phyloP scores from a whole-genome alignment of 441 rosid species.

The Geranium incanum region DNA sequence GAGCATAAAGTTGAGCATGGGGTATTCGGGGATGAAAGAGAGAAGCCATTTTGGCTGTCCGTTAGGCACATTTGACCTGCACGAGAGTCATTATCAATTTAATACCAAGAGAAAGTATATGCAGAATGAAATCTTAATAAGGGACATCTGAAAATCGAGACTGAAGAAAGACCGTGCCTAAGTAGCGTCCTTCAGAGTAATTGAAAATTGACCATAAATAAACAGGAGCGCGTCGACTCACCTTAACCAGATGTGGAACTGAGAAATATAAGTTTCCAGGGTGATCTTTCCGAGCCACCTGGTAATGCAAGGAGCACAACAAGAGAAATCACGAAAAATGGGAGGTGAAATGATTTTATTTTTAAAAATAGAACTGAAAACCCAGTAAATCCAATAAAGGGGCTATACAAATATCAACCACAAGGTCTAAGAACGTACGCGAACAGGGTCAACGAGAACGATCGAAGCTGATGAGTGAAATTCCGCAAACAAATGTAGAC shows the following conservation, averaged over 20 bases:
- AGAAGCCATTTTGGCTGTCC: constrained; percentile 99
- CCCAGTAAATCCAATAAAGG: neutral
- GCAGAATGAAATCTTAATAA: neutral
- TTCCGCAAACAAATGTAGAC: constrained; percentile 92
- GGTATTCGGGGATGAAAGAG: constrained; percentile 84
- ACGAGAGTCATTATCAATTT: constrained; percentile 13
- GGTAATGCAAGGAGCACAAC: neutral
- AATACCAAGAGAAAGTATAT: neutral
- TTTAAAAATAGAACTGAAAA: neutral
- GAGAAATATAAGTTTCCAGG: constrained; percentile 92
- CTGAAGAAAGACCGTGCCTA: neutral
- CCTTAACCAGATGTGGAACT: constrained; percentile 99
- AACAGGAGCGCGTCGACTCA: constrained; percentile 25
- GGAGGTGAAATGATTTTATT: constrained; percentile 8
- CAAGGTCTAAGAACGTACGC: constrained; percentile 51
- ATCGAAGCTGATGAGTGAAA: constrained; percentile 75
- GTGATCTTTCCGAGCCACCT: constrained; percentile 99
- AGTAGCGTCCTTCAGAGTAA: neutral
- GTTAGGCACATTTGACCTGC: constrained; percentile 72
- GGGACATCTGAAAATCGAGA: neutral
- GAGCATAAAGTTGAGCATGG: constrained; percentile 90
- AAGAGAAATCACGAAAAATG: neutral
- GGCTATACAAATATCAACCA: neutral
- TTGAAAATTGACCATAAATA: neutral
- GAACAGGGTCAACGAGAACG: constrained; percentile 63